A percentile compares a stretch with the other conserved stretches of the same genome.
phyloP scores from a whole-genome alignment of 2,329 filamentous ascomycete genomes.

The Clarireedia paspali region DNA sequence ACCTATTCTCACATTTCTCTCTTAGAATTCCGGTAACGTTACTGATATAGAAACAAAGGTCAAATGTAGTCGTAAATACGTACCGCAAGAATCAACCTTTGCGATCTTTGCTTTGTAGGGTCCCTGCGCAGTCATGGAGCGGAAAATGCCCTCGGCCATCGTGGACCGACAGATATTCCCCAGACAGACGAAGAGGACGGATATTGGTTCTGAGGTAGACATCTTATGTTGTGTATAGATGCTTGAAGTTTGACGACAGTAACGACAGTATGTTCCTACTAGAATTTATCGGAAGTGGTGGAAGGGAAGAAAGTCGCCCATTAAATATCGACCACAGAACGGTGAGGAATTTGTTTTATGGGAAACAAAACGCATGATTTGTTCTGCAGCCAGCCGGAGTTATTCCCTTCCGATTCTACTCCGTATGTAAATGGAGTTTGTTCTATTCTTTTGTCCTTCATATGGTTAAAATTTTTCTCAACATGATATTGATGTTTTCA shows the following conservation, averaged over 20 bases:
- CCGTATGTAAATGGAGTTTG: too few relatives aligned
- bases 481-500: too few relatives aligned
- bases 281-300: not conserved
- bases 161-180: conserved; percentile 93
- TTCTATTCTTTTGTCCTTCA: too few relatives aligned
- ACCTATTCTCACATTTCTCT: not conserved
- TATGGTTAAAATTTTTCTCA: too few relatives aligned
- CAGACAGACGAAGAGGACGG: conserved; percentile 89
- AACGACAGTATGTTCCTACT: not conserved
- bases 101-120: conserved; percentile 53
- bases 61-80: not conserved
- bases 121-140: conserved; percentile 55
- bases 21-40: not conserved
- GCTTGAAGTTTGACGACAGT: not conserved
- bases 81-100: conserved; percentile 81
- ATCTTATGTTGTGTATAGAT: not conserved
- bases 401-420: too few relatives aligned
- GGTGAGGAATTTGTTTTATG: too few relatives aligned
- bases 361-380: too few relatives aligned
- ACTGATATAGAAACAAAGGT: not conserved
- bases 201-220: conserved; percentile 36
- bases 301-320: not conserved
- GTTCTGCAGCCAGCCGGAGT: too few relatives aligned
- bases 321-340: too few relatives aligned
- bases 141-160: conserved; percentile 95